Percentiles rank a stretch among this genome's conserved stretches.
Evolutionary conservation across 805 yeast genomes (phyloP).

Genomic region (Zygoascus tannicola): DNA sequence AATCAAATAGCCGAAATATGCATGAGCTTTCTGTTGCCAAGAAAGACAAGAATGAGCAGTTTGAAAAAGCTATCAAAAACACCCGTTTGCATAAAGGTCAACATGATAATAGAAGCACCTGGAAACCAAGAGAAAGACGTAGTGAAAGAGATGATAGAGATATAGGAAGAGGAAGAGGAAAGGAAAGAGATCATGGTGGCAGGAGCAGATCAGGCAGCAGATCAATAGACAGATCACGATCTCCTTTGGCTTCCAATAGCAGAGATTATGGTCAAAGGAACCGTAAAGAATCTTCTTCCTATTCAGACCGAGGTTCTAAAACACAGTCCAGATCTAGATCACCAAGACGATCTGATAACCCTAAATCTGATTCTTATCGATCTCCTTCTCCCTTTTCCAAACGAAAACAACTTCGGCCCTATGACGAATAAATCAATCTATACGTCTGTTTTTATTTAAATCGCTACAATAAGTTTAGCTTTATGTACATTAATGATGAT

Average conservation of each 20-base stretch:
- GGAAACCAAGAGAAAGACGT: background rate
- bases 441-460: background rate
- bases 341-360: no score
- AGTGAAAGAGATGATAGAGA: background rate
- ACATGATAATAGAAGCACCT: constrained; percentile 2
- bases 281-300: no score
- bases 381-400: background rate
- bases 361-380: no score
- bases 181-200: background rate
- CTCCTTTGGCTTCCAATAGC: no score
- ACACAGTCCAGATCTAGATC: no score
- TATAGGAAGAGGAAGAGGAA: background rate
- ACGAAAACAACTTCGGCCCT: background rate
- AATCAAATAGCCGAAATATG: constrained; percentile 10
- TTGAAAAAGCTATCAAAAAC: constrained; percentile 11
- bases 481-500: background rate
- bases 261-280: no score
- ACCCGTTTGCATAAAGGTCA: background rate
- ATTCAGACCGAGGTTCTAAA: no score
- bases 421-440: background rate
- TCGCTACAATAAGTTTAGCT: background rate
- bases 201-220: background rate
- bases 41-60: constrained; percentile 11
- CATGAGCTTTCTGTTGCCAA: constrained; percentile 17
- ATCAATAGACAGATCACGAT: no score